Evolutionary conservation across 441 rosid species (phyloP).

Genomic region (Erodium moschatum): DNA sequence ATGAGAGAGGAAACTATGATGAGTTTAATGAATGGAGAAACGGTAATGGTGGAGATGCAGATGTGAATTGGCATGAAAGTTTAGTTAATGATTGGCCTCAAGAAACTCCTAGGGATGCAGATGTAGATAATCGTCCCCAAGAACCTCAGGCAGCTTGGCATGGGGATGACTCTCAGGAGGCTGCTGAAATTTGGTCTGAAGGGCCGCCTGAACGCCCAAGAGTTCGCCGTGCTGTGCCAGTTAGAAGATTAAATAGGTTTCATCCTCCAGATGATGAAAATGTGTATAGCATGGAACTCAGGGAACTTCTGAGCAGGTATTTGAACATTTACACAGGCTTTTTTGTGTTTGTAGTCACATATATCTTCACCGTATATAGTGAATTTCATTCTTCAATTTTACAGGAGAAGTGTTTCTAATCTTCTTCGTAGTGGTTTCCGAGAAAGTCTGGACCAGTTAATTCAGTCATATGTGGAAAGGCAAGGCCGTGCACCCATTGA

Average conservation of each 20-base stretch:
- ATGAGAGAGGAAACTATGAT: slow-evolving; percentile 39
- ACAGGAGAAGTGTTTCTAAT: slow-evolving; percentile 81
- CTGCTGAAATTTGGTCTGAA: slow-evolving; percentile 47
- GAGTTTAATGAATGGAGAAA: slow-evolving; percentile 46
- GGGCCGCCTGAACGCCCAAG: slow-evolving; percentile 47
- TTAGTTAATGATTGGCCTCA: slow-evolving; percentile 43
- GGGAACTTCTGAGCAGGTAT: slow-evolving; percentile 84
- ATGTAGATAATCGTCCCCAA: slow-evolving; percentile 34
- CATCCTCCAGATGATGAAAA: slow-evolving; percentile 80
- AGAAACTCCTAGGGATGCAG: slow-evolving; percentile 39
- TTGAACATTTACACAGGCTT: slow-evolving; percentile 7
- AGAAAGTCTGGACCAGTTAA: slow-evolving; percentile 72
- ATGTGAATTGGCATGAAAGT: slow-evolving; percentile 44
- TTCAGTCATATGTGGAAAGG: slow-evolving; percentile 27
- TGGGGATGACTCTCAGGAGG: slow-evolving; percentile 42
- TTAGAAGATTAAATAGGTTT: slow-evolving; percentile 64
- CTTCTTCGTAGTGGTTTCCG: slow-evolving; percentile 89
- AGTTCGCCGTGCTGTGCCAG: slow-evolving; percentile 39
- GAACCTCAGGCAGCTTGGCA: slow-evolving; percentile 46
- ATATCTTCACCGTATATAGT: slow-evolving; percentile 7
- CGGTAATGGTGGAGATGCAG: slow-evolving; percentile 43
- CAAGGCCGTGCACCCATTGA: slow-evolving; percentile 67
- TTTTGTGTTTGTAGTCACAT: not conserved
- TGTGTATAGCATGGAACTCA: slow-evolving; percentile 77
- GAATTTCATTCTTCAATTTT: slow-evolving; percentile 15